phyloP scores from a whole-genome alignment of 2,329 filamentous ascomycete genomes.

The Ophiostoma pallidulum region DNA sequence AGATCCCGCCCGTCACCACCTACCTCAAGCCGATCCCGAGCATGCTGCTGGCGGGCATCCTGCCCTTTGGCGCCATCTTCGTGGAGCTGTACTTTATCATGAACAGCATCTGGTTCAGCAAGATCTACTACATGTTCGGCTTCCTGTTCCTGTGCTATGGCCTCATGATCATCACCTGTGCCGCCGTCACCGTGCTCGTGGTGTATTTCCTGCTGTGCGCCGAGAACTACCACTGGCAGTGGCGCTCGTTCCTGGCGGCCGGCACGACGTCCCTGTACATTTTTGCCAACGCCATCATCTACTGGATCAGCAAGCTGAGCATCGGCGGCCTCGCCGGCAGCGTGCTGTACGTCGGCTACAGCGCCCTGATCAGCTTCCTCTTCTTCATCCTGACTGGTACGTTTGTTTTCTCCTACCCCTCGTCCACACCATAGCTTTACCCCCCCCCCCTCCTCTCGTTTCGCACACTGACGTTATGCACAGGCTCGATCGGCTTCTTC shows the following conservation, averaged over 20 bases:
- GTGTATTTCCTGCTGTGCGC: conserved; percentile 94
- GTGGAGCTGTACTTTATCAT: conserved; percentile 99
- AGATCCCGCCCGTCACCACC: conserved; percentile 71
- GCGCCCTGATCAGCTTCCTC: conserved; percentile 74
- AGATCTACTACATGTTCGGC: conserved; percentile 99
- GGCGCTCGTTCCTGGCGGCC: conserved; percentile 85
- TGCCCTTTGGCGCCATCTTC: conserved; percentile 94
- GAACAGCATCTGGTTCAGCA: conserved; percentile 97
- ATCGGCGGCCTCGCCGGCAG: conserved; percentile 77
- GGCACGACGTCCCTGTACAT: conserved; percentile 88
- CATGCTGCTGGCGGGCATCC: conserved; percentile 81
- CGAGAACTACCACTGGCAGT: conserved; percentile 99
- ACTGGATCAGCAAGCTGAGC: conserved; percentile 81
- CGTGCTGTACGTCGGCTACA: conserved; percentile 90
- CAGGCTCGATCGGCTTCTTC: conserved; percentile 92
- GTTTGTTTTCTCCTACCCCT: conserved; percentile 22
- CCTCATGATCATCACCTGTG: conserved; percentile 91
- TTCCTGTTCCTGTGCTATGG: conserved; percentile 97
- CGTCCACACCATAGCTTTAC: background rate
- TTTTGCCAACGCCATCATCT: conserved; percentile 82
- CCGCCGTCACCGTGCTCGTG: conserved; percentile 84
- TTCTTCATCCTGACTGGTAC: conserved; percentile 91
- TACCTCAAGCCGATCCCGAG: conserved; percentile 83
- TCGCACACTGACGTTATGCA: too few species aligned
- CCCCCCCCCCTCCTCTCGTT: too few species aligned